These are phyloP conservation scores for Penicillium tannophilum DNA, from an alignment of 495 filamentous ascomycete species.

Conservation along the genomic window DNA sequence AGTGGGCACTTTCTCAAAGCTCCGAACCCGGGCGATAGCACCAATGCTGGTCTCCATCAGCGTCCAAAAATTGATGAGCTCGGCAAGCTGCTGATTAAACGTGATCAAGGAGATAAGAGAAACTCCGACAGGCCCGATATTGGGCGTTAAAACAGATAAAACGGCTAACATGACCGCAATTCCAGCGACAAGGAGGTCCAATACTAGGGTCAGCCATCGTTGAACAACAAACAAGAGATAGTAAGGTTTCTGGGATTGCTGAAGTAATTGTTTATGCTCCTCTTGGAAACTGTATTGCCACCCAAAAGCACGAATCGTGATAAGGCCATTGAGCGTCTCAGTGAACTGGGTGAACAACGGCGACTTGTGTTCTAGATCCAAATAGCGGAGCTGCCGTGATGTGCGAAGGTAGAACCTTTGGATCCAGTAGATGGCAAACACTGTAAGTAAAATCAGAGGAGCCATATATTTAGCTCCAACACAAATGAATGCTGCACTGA, in stretches of 20 bases:
- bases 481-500: background rate
- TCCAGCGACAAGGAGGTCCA: conserved; percentile 42
- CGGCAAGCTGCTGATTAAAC: conserved; percentile 28
- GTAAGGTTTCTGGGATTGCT: conserved; percentile 40
- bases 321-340: conserved; percentile 43
- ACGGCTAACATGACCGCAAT: background rate
- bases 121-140: background rate
- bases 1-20: conserved; percentile 22
- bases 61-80: conserved; percentile 43
- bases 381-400: conserved; percentile 57
- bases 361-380: conserved; percentile 56
- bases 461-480: background rate
- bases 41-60: conserved; percentile 53
- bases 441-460: background rate
- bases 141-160: background rate
- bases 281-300: conserved; percentile 30
- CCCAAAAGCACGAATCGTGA: conserved; percentile 53
- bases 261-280: conserved; percentile 28
- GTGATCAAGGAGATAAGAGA: background rate
- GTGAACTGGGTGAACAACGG: conserved; percentile 52
- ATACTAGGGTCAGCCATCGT: conserved; percentile 40
- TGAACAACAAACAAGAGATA: conserved; percentile 50
- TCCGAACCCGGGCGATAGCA: conserved; percentile 44
- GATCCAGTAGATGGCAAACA: conserved; percentile 26
- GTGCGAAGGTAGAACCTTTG: conserved; percentile 55